Evolutionary conservation across 2,329 filamentous ascomycete species (phyloP).

Genomic region (Cyanodermella asteris): DNA sequence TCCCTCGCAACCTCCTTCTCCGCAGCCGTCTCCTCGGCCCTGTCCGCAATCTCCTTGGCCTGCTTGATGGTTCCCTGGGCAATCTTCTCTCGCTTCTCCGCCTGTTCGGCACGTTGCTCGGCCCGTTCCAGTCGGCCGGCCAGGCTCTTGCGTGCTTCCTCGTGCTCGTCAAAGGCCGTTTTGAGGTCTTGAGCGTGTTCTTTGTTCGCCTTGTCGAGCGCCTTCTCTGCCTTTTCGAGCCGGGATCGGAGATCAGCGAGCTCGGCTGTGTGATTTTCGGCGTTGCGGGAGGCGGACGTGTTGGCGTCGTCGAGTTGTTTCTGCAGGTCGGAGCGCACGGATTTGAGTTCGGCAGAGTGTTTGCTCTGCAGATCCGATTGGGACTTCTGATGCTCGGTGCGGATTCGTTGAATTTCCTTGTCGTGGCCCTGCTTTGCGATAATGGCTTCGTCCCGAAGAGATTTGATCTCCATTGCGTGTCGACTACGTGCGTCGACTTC

Average conservation of each 20-base stretch:
- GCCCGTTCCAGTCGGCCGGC: slow-evolving; percentile 28
- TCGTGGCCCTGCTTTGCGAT: too few species aligned
- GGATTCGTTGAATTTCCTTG: slow-evolving; percentile 8
- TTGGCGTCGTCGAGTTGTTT: slow-evolving; percentile 15
- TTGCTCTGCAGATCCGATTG: slow-evolving; percentile 4
- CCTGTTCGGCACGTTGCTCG: slow-evolving; percentile 17
- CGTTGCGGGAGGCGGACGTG: slow-evolving; percentile 15
- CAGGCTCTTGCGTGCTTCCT: slow-evolving; percentile 20
- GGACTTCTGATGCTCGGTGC: slow-evolving; percentile 4
- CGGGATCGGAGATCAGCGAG: slow-evolving; percentile 39
- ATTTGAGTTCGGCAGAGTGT: slow-evolving; percentile 4
- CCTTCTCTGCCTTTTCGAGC: slow-evolving; percentile 34
- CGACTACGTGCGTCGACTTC: slow-evolving; percentile 3
- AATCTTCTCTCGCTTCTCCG: slow-evolving; percentile 12
- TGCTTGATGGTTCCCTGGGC: slow-evolving; percentile 12
- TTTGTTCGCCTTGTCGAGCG: slow-evolving; percentile 31
- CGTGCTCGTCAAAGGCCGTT: slow-evolving; percentile 29
- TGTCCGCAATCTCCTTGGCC: slow-evolving; percentile 8
- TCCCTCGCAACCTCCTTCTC: slow-evolving; percentile 41
- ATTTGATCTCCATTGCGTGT: too few species aligned
- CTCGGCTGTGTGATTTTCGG: slow-evolving; percentile 33
- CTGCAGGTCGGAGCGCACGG: slow-evolving; percentile 6
- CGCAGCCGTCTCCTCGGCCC: slow-evolving; percentile 9
- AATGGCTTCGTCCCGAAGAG: too few species aligned
- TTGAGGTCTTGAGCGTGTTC: slow-evolving; percentile 38